Conservation (phyloP, 1,284 basidiomycete species). For the Amylostereum chailletii region DNA sequence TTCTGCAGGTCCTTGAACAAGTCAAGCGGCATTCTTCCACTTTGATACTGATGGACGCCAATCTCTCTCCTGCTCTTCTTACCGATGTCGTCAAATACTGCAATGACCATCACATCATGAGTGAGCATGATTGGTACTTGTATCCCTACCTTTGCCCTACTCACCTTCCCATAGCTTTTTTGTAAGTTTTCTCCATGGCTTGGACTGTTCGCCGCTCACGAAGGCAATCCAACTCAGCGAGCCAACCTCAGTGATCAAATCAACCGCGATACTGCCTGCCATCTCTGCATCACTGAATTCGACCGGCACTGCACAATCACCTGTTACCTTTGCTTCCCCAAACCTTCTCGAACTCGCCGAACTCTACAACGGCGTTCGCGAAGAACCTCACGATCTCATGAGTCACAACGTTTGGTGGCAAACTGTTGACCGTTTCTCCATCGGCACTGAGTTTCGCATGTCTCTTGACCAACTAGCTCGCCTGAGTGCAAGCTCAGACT, state of each 20-base stretch:
- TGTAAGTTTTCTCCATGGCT: constrained; percentile 31
- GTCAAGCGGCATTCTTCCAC: constrained; percentile 37
- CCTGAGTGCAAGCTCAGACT: constrained; percentile 20
- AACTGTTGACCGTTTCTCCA: constrained; percentile 49
- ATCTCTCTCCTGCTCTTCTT: constrained; percentile 55
- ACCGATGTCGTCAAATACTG: constrained; percentile 43
- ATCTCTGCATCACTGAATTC: constrained; percentile 30
- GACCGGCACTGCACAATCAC: constrained; percentile 22
- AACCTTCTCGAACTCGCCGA: constrained; percentile 71
- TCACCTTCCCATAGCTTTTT: constrained; percentile 37
- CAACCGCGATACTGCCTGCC: constrained; percentile 59
- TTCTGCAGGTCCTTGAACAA: constrained; percentile 32
- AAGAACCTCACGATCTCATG: constrained; percentile 39
- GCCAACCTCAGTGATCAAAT: constrained; percentile 84
- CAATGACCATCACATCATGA: constrained; percentile 32
- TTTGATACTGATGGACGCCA: constrained; percentile 79
- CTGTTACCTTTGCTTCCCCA: constrained; percentile 67
- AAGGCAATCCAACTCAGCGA: constrained; percentile 37
- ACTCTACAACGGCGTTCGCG: constrained; percentile 47
- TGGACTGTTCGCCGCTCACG: constrained; percentile 2
- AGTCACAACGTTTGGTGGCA: constrained; percentile 56
- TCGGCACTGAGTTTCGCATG: constrained; percentile 55
- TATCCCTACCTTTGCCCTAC: constrained; percentile 1
- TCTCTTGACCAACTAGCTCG: constrained; percentile 55
- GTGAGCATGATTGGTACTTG: constrained; percentile 30